These are phyloP conservation scores for Exidia glandulosa DNA, from an alignment of 768 basidiomycete species.

Conservation along the genomic window DNA sequence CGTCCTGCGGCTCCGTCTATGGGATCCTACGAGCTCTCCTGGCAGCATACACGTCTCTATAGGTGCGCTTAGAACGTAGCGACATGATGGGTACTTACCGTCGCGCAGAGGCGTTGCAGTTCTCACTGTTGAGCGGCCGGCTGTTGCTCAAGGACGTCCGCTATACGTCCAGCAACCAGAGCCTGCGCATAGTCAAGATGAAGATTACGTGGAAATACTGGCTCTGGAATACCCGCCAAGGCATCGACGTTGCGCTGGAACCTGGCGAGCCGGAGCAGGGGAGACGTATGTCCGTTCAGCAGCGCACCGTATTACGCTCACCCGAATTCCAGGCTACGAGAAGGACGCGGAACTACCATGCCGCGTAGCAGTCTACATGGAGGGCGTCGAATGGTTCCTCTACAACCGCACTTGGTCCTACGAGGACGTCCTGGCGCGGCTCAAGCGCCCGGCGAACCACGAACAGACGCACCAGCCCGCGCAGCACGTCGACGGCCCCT, in stretches of 20 bases:
- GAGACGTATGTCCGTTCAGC: constrained; percentile 22
- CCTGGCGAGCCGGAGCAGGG: constrained; percentile 37
- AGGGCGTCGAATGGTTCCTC: constrained; percentile 88
- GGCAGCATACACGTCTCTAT: neutral
- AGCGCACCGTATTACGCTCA: neutral
- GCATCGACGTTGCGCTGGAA: constrained; percentile 48
- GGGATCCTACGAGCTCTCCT: neutral
- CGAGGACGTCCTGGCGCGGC: constrained; percentile 73
- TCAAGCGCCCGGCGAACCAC: constrained; percentile 38
- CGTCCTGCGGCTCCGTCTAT: neutral
- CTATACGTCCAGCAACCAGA: constrained; percentile 90
- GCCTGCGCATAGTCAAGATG: constrained; percentile 70
- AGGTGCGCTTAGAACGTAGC: neutral
- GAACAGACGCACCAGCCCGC: constrained; percentile 6
- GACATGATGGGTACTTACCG: neutral
- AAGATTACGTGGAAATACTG: constrained; percentile 92
- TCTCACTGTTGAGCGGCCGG: constrained; percentile 79
- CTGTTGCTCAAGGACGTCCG: constrained; percentile 79
- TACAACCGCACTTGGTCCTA: constrained; percentile 86
- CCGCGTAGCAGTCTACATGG: constrained; percentile 65
- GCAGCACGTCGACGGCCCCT: neutral
- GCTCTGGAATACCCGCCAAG: constrained; percentile 70
- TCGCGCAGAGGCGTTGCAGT: constrained; percentile 70
- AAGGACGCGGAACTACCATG: constrained; percentile 43
- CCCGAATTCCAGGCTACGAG: constrained; percentile 5